Percentiles rank a stretch among this genome's conserved stretches.
Conservation (phyloP, 2,329 filamentous ascomycete species). For the Paraphaeosphaeria sporulosa region DNA sequence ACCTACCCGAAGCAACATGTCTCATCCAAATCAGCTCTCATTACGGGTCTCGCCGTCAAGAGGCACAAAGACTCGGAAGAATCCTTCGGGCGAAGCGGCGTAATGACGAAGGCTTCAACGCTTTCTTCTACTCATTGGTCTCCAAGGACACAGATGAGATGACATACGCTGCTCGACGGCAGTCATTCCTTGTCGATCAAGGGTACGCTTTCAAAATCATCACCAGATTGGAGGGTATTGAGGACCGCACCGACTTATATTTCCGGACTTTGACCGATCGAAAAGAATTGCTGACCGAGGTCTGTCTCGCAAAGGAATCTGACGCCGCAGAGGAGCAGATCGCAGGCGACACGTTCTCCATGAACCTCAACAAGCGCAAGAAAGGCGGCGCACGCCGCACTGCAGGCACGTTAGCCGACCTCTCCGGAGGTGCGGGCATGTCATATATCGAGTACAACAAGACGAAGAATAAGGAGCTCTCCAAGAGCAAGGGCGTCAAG, state of each 20-base stretch:
- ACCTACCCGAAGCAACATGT: conserved; percentile 94
- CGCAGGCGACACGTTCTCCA: conserved; percentile 71
- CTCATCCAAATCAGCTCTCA: conserved; percentile 97
- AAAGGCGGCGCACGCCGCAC: conserved; percentile 75
- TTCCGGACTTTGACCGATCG: conserved; percentile 82
- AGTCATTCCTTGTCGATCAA: conserved; percentile 96
- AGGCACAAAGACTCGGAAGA: conserved; percentile 90
- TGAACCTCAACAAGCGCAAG: conserved; percentile 50
- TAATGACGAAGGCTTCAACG: conserved; percentile 98
- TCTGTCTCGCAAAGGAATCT: conserved; percentile 85
- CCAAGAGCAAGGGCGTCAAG: conserved; percentile 47
- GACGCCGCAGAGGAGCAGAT: conserved; percentile 74
- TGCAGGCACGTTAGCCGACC: conserved; percentile 82
- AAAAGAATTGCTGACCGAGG: conserved; percentile 85
- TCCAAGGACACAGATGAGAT: conserved; percentile 98
- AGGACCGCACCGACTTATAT: conserved; percentile 79
- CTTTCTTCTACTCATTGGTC: conserved; percentile 97
- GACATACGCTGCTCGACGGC: conserved; percentile 95
- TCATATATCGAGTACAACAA: conserved; percentile 69
- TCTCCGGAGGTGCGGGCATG: conserved; percentile 95
- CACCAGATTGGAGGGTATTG: conserved; percentile 90
- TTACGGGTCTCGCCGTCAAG: conserved; percentile 94
- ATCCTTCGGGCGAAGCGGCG: conserved; percentile 94
- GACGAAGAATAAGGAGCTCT: conserved; percentile 56
- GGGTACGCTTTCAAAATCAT: conserved; percentile 99